These are phyloP conservation scores for Verticillium alfalfae DNA, from an alignment of 2,329 filamentous ascomycete species.

Conservation along the genomic window DNA sequence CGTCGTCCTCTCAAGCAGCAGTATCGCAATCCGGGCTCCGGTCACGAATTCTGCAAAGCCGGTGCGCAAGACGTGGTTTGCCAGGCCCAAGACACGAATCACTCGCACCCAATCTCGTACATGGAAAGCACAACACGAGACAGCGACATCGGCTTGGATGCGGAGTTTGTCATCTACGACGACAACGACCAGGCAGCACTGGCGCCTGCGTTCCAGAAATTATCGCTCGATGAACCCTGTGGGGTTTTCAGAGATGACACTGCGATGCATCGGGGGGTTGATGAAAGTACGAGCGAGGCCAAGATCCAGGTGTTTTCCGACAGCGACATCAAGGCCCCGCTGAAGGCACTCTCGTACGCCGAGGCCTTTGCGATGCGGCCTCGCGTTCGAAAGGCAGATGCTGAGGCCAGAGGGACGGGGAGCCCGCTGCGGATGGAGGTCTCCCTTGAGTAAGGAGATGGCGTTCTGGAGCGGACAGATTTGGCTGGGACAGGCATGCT, in stretches of 20 bases:
- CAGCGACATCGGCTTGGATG: background rate
- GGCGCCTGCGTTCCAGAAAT: background rate
- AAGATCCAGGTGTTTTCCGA: background rate
- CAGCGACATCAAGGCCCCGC: background rate
- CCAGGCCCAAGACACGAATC: too few relatives aligned
- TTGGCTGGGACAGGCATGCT: background rate
- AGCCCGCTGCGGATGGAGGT: background rate
- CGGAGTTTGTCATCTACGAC: background rate
- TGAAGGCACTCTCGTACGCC: background rate
- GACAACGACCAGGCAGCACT: background rate
- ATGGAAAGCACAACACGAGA: too few relatives aligned
- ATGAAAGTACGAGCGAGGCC: background rate
- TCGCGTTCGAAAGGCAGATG: background rate
- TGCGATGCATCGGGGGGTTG: background rate
- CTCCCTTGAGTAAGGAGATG: background rate
- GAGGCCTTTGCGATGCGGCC: background rate
- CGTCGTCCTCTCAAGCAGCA: background rate
- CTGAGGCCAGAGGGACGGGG: background rate
- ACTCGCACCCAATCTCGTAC: too few relatives aligned
- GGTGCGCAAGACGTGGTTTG: too few relatives aligned
- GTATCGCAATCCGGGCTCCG: background rate
- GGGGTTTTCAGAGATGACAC: background rate
- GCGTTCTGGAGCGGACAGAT: background rate
- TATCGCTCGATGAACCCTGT: background rate
- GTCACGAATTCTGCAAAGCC: too few relatives aligned